phyloP scores from a whole-genome alignment of 768 basidiomycete genomes.

The Mycena chlorophos region DNA sequence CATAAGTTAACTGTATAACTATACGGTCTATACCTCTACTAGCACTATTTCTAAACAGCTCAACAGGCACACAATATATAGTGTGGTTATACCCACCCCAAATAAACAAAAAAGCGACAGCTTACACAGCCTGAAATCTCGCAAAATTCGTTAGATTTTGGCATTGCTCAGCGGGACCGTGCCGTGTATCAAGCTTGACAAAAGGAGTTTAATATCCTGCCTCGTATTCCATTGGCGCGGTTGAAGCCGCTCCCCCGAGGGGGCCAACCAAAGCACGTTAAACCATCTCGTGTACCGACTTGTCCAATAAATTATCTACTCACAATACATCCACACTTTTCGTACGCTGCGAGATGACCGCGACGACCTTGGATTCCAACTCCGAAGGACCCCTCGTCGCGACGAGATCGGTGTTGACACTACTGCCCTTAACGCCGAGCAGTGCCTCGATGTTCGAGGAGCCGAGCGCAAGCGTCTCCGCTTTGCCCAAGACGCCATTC shows the following conservation, averaged over 20 bases:
- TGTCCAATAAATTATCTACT: background rate
- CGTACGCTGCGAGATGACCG: slow-evolving; percentile 30
- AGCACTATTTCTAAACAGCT: no score
- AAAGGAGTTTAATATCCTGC: no score
- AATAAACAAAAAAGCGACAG: no score
- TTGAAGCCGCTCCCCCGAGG: background rate
- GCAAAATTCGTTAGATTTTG: no score
- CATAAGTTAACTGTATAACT: no score
- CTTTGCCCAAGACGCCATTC: slow-evolving; percentile 30
- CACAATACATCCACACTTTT: slow-evolving; percentile 10
- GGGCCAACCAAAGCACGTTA: slow-evolving; percentile 7
- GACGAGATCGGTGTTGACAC: slow-evolving; percentile 36
- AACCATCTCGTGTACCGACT: background rate
- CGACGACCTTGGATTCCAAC: slow-evolving; percentile 41
- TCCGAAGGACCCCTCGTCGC: slow-evolving; percentile 40
- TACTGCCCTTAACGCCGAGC: slow-evolving; percentile 31
- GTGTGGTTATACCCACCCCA: no score
- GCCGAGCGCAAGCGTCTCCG: slow-evolving; percentile 39
- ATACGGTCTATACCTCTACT: no score
- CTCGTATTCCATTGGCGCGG: slow-evolving; percentile 5
- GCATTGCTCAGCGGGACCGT: no score
- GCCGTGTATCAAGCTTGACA: no score
- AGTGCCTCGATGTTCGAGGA: slow-evolving; percentile 45
- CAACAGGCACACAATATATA: no score
- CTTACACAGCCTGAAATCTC: no score